Base-by-base conservation (phyloP, 1,139 yeast species). In the Candida tropicalis region DNA sequence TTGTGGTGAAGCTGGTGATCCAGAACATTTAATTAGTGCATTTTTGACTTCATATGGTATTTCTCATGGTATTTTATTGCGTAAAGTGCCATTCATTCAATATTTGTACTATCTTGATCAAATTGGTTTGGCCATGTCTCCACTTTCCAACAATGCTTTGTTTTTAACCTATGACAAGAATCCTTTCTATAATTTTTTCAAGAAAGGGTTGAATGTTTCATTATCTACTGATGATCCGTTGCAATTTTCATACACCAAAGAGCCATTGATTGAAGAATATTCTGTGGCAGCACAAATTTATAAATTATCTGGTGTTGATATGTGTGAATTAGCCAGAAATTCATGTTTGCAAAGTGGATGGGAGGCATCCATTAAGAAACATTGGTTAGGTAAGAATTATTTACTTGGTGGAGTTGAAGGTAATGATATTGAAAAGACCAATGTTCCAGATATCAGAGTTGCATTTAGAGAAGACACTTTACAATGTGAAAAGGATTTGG, bases 1-100 rank as follows among this genome's bases (percentile, higher is more conserved):
- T 63, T 88, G 97, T 56, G 99, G 99, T 51, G 99, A 95, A 66
- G 99, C 99, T 5, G 99, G 99, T 43, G 98, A 95, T 58, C 97
- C 99, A 1, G 98, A 91, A 57, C 99, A 95, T 68, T 75, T 95
- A 60, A 89, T 91, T 35, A 79, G 93, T 44, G 95, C 99, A 0
- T 95, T 87, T 58, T 68, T 95, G 57, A 82, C 95, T 0, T 83
- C 97, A 1, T 95, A 93, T 58, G 88, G 95, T 42, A 95, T 93
- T 49, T 88, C 96, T 35, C 99, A 95, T 60, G 99, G 99, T 46
- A 95, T 95, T 48, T 66, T 91, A 47, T 73, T 95, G 56, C 81
- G 99, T 65, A 95, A 95, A 65, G 79, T 93, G 39, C 99, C 99
- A 32, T 90, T 87, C 62, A 84, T 95, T 50, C 99, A 95, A 64